Evolutionary conservation across 768 basidiomycete genomes (phyloP), one percentile per base, ranked within the genome.

Genomic region (Lentinus brumalis): DNA sequence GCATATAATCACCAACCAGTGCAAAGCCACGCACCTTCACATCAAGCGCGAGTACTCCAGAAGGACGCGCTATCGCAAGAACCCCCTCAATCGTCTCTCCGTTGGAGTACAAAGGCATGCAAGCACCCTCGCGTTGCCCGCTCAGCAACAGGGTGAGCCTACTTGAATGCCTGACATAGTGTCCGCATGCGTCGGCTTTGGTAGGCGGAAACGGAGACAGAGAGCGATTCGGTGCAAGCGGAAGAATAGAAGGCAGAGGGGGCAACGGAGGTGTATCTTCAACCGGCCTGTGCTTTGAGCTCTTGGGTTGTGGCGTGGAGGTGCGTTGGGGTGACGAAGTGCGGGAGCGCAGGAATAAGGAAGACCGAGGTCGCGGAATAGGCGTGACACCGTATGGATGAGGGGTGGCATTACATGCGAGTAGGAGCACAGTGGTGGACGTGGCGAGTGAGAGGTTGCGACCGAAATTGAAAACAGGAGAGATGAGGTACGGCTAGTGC

Each of bases 11-110:
- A 7, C 18, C 18, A 30, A 15, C 18, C 38, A 31, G 31, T 35
- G 26, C n/a, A 42, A 2, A 42, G 11, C 31, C 14, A 60, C 65
- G 18, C 47, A 70, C 70, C 62, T 59, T 63, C 16, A 68, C 60
- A 12, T 67, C 61, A 2, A 70, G 54, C 6, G 66, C 59, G 16
- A 70, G 60, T 30, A 71, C 26, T 3, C 66, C 66, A 9, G 60
- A 49, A 3, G 67, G 60, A 40, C 67, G 42, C 18, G 67, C 52
- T 14, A 70, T 59, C 3, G 66, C 67, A 5, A 71, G 42, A 21
- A 67, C 57, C 5, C 69, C 70, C 42, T 70, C 66, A 45, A 71
- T 61, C 10, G 67, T 67, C 16, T 60, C 58, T 18, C 69, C 70
- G 29, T 52, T 66, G 16, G 54, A 59, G 50, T 70, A 71, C 12